Percentiles rank a stretch among this genome's conserved stretches.
Conservation (phyloP, 352 stramenopile genomes). For the Phytophthora hibernalis region DNA sequence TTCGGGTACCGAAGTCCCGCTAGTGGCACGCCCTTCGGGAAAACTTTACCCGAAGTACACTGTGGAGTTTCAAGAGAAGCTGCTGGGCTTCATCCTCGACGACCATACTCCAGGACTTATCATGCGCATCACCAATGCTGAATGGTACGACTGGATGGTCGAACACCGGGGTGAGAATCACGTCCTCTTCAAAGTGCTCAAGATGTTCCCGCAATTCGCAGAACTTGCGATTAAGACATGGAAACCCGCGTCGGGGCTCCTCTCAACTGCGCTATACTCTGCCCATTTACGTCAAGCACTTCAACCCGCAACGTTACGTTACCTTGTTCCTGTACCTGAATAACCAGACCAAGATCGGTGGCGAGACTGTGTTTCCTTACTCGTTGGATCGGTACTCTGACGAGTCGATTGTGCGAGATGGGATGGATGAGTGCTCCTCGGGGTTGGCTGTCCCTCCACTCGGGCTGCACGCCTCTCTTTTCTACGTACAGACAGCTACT, state of each 20-base stretch:
- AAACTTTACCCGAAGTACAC: conserved; percentile 73
- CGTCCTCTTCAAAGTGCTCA: conserved; percentile 66
- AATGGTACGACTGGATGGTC: conserved; percentile 80
- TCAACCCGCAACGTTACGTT: conserved; percentile 94
- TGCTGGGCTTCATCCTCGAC: conserved; percentile 65
- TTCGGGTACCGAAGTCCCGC: conserved; percentile 52
- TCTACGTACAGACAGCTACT: conserved; percentile 85
- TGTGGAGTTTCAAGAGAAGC: conserved; percentile 60
- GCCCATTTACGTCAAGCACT: conserved; percentile 74
- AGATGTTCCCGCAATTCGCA: conserved; percentile 60
- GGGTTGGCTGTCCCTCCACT: conserved; percentile 76
- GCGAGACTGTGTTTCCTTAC: conserved; percentile 96
- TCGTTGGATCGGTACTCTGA: conserved; percentile 77
- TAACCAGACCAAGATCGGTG: conserved; percentile 94
- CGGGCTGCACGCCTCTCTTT: conserved; percentile 78
- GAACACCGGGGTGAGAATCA: conserved; percentile 64
- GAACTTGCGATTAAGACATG: conserved; percentile 77
- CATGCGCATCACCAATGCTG: conserved; percentile 58
- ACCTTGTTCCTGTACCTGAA: conserved; percentile 98
- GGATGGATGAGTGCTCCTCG: conserved; percentile 83
- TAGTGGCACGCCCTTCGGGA: conserved; percentile 46
- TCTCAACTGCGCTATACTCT: conserved; percentile 59
- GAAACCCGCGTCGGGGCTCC: conserved; percentile 50
- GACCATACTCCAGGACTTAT: conserved; percentile 61
- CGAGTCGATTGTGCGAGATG: conserved; percentile 69